Percentiles rank a stretch among this genome's conserved stretches.
phyloP scores from a whole-genome alignment of 1,284 basidiomycete species.

The Pyrrhoderma noxium region DNA sequence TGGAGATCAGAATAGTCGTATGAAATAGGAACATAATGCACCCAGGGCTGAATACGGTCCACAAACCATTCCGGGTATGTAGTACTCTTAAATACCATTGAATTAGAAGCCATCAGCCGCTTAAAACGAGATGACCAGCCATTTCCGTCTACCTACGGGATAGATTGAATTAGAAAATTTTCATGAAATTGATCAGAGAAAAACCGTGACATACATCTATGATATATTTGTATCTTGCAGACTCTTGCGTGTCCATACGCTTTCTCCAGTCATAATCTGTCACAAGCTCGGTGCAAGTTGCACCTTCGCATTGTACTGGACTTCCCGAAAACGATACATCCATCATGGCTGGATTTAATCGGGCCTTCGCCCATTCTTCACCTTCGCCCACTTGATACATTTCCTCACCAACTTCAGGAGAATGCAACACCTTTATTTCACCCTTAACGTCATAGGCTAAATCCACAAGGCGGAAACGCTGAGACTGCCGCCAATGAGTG shows the following conservation, averaged over 20 bases:
- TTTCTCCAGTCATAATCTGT: conserved; percentile 41
- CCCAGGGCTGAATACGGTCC: conserved; percentile 46
- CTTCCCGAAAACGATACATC: conserved; percentile 49
- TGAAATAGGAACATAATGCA: conserved; percentile 57
- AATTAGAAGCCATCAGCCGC: conserved; percentile 53
- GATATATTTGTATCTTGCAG: conserved; percentile 57
- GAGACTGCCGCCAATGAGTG: conserved; percentile 45
- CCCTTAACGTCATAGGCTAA: conserved; percentile 31
- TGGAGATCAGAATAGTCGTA: conserved; percentile 47
- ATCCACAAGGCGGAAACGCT: conserved; percentile 35
- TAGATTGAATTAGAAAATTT: background rate
- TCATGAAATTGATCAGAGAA: background rate
- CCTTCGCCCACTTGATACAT: conserved; percentile 37
- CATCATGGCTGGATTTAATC: conserved; percentile 43
- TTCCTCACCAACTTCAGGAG: conserved; percentile 21
- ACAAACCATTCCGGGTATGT: conserved; percentile 59
- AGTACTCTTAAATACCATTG: conserved; percentile 57
- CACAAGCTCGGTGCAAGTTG: conserved; percentile 38
- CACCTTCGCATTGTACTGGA: conserved; percentile 31
- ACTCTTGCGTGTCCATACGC: conserved; percentile 37
- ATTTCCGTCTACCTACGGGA: conserved; percentile 62
- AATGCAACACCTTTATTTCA: conserved; percentile 29
- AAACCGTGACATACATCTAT: conserved; percentile 41
- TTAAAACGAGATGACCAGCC: conserved; percentile 69
- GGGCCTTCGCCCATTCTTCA: conserved; percentile 28